Evolutionary conservation across 768 basidiomycete genomes (phyloP).

Genomic region (Naematelia encephala): DNA sequence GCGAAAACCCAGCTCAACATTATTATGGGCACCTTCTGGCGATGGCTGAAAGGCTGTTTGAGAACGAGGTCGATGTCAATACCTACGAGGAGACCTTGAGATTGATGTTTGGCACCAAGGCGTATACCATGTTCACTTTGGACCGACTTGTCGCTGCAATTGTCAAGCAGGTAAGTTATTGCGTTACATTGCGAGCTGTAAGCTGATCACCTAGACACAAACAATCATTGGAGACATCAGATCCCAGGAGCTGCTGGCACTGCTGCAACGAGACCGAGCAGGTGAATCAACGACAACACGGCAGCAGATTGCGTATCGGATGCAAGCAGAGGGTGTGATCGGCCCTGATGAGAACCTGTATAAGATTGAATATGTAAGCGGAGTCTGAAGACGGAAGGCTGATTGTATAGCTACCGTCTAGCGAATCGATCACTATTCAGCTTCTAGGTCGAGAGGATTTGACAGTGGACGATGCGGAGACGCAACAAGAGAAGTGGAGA

Average conservation of each 20-base stretch:
- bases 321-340: conserved; percentile 52
- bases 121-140: conserved; percentile 85
- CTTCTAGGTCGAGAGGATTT: conserved; percentile 54
- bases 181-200: conserved; percentile 59
- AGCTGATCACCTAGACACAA: conserved; percentile 70
- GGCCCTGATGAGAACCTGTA: conserved; percentile 54
- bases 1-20: conserved; percentile 58
- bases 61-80: conserved; percentile 84
- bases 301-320: conserved; percentile 54
- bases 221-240: conserved; percentile 77
- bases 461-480: conserved; percentile 54
- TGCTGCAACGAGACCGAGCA: conserved; percentile 65
- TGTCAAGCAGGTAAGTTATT: conserved; percentile 75
- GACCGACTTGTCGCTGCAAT: conserved; percentile 86
- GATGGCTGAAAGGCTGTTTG: conserved; percentile 89
- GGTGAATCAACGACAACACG: conserved; percentile 40
- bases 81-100: conserved; percentile 94
- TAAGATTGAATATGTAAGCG: conserved; percentile 53
- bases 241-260: conserved; percentile 77
- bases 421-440: conserved; percentile 50
- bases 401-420: conserved; percentile 37
- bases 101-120: conserved; percentile 64
- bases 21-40: conserved; percentile 86
- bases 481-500: conserved; percentile 52
- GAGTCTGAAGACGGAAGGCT: background rate